These are phyloP conservation scores for Neonectria faginata DNA, from an alignment of 2,329 filamentous ascomycete species.

Conservation along the genomic window DNA sequence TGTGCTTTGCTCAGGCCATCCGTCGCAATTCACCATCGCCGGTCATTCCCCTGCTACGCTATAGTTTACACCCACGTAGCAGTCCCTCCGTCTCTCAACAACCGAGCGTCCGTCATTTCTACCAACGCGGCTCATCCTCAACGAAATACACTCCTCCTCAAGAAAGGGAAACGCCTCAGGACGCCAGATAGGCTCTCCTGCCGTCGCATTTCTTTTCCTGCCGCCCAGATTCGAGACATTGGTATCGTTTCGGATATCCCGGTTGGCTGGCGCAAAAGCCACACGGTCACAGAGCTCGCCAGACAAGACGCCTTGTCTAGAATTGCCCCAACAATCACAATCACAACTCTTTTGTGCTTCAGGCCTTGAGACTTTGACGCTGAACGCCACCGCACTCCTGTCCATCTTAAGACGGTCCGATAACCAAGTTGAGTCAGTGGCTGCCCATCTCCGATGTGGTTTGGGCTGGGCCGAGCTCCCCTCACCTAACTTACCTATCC, in stretches of 20 bases:
- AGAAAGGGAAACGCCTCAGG: not conserved
- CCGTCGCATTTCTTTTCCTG: conserved; percentile 12
- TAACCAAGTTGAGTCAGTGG: conserved; percentile 9
- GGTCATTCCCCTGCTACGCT: not conserved
- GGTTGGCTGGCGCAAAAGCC: conserved; percentile 34
- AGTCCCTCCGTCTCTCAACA: conserved; percentile 14
- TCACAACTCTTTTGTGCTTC: conserved; percentile 2
- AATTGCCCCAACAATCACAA: conserved; percentile 10
- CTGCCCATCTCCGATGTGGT: conserved; percentile 18
- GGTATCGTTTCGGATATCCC: conserved; percentile 32
- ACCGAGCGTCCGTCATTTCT: not conserved
- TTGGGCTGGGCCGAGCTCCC: conserved; percentile 7
- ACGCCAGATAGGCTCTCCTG: not conserved
- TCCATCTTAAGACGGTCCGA: not conserved
- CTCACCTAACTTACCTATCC: conserved; percentile 1
- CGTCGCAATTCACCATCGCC: not conserved
- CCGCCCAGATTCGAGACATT: conserved; percentile 16
- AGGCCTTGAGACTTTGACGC: not conserved
- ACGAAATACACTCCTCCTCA: not conserved
- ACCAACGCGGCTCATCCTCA: not conserved
- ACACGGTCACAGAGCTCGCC: conserved; percentile 21
- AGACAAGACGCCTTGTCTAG: conserved; percentile 13
- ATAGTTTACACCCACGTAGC: not conserved
- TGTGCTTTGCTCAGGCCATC: conserved; percentile 3
- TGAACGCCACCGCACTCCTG: not conserved